Percentiles rank a stretch among this genome's conserved stretches.
Evolutionary conservation across 176 grass and related monocot genomes (phyloP).

Genomic region (Tuctoria greenei): DNA sequence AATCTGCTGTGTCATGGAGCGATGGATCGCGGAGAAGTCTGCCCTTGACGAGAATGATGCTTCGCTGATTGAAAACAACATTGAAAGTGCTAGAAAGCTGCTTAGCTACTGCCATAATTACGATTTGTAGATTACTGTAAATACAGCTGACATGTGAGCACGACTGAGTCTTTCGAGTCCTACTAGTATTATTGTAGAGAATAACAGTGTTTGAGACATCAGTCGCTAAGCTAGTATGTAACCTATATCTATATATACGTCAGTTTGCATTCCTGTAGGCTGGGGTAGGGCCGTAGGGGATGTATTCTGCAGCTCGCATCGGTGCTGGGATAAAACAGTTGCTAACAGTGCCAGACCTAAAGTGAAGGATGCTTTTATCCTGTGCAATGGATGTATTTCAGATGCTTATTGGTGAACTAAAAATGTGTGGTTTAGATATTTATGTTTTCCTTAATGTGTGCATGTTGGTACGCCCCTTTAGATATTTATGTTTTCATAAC

Average conservation of each 20-base stretch:
- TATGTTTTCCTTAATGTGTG: too few species aligned
- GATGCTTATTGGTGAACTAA: neutral
- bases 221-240: neutral
- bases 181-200: neutral
- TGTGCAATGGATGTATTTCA: neutral
- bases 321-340: neutral
- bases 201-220: neutral
- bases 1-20: slow-evolving; percentile 64
- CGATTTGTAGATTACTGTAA: slow-evolving; percentile 27
- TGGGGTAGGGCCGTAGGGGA: neutral
- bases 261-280: neutral
- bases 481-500: neutral
- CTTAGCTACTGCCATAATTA: slow-evolving; percentile 60
- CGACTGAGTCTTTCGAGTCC: neutral
- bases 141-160: slow-evolving; percentile 18
- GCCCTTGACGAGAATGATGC: slow-evolving; percentile 17
- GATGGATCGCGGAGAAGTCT: slow-evolving; percentile 53
- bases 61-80: slow-evolving; percentile 7
- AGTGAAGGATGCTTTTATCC: neutral
- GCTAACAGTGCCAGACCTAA: neutral
- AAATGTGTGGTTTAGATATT: neutral
- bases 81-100: slow-evolving; percentile 46
- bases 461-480: too few species aligned
- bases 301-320: neutral
- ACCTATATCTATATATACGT: neutral